Base-by-base conservation (phyloP, 306 rosid species). In the Vigna angularis region DNA sequence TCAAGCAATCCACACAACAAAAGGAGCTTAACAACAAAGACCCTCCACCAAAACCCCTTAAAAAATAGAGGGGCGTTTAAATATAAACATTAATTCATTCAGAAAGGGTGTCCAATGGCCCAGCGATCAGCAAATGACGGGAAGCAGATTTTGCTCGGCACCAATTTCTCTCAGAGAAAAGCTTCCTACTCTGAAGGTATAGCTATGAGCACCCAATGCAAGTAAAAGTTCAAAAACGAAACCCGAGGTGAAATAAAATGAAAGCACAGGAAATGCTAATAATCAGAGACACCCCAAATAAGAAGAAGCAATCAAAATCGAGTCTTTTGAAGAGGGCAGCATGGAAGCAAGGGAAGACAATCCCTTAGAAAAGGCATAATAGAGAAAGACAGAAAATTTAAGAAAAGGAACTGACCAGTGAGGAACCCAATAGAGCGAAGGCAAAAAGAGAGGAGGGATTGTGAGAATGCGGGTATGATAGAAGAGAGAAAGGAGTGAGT, bases 101-200 rank as follows among this genome's bases (percentile, higher is more conserved):
- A 42, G 26, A 17, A 4, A 44, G 58, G 16, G 74, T 72, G 49
- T 17, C 44, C 20, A 9, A 38, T 79, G 40, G 38, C 65, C 62
- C 15, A 44, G 1, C 12, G 13, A 44, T 9, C 4, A 42, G 47
- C 13, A 42, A 42, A 42, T 9, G 66, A 59, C 13, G 66, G 9
- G 1, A 59, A 59, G 40, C 40, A 59, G 18, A 59, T 59, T 57
- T 26, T 61, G 45, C 6, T 61, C 6, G 66, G 44, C 5, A 61
- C 20, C 11, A 59, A 59, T 13, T 16, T 26, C 9, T 59, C 18
- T 11, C 4, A 0, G 66, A 30, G 30, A 24, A 4, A 61, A 78
- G 70, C 44, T 30, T 50, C 3, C 32, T 12, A 36, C 16, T 45
- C 50, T 3, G 3, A 42, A 7, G 24, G 14, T 32, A 36, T 32